These are phyloP conservation scores for Diutina siamensis DNA, from an alignment of 1,139 yeast genomes.

Conservation along the genomic window DNA sequence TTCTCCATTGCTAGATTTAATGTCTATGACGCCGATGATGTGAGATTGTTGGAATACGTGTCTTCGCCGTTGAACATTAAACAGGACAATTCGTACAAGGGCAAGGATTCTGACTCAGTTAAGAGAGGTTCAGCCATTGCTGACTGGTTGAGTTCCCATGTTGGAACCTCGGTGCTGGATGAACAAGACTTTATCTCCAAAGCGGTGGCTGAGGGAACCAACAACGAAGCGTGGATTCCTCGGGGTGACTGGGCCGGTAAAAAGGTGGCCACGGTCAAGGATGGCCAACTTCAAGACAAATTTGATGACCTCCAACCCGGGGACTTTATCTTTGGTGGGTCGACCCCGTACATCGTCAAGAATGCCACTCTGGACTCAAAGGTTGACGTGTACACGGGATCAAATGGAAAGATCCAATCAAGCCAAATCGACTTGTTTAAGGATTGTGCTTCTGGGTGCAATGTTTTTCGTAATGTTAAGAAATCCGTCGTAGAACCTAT, in stretches of 20 bases:
- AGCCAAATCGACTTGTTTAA: neutral
- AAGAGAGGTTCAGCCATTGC: neutral
- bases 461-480: neutral
- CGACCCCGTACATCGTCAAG: neutral
- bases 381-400: neutral
- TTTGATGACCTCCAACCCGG: neutral
- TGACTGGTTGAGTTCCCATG: neutral
- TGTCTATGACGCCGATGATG: neutral
- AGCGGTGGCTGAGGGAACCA: neutral
- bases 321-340: neutral
- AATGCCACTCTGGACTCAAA: neutral
- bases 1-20: constrained; percentile 3
- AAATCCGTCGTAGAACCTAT: neutral
- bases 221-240: neutral
- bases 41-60: neutral
- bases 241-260: neutral
- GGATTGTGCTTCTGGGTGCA: neutral
- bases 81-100: neutral
- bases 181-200: neutral
- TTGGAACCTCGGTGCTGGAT: neutral
- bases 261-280: neutral
- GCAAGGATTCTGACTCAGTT: neutral
- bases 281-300: neutral
- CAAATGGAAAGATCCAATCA: neutral
- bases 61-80: neutral